phyloP scores from a whole-genome alignment of 2,329 filamentous ascomycete species.

The Blumeriella jaapii region DNA sequence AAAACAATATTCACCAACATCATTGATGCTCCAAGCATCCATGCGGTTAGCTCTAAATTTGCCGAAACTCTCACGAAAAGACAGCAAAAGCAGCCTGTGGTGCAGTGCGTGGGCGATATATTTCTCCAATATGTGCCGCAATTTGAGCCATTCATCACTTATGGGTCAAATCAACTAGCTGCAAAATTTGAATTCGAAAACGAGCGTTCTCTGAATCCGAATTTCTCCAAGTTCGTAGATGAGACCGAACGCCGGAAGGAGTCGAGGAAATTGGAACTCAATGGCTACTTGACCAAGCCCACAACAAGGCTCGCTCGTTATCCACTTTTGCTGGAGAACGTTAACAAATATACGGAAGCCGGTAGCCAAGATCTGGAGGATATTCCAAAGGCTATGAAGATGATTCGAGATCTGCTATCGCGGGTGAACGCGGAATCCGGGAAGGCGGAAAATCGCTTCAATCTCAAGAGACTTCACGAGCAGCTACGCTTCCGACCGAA shows the following conservation, averaged over 20 bases:
- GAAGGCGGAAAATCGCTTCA: constrained; percentile 96
- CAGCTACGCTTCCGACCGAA: constrained; percentile 84
- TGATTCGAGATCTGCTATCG: constrained; percentile 78
- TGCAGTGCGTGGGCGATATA: constrained; percentile 83
- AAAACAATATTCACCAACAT: constrained; percentile 93
- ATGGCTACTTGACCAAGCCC: constrained; percentile 95
- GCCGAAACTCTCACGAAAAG: constrained; percentile 79
- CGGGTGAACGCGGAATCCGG: constrained; percentile 91
- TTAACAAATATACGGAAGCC: constrained; percentile 82
- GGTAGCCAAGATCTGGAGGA: constrained; percentile 84
- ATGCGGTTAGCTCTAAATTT: constrained; percentile 80
- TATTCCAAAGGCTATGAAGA: constrained; percentile 75
- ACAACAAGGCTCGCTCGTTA: constrained; percentile 92
- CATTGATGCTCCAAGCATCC: constrained; percentile 69
- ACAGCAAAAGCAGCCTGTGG: constrained; percentile 83
- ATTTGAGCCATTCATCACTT: constrained; percentile 93
- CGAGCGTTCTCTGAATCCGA: constrained; percentile 75
- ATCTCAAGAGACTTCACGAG: constrained; percentile 81
- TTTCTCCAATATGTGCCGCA: constrained; percentile 85
- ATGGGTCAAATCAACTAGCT: constrained; percentile 90
- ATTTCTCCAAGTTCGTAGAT: constrained; percentile 85
- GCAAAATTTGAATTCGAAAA: constrained; percentile 98
- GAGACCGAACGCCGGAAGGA: constrained; percentile 94
- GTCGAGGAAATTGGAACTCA: constrained; percentile 90
- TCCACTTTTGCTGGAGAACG: constrained; percentile 80